phyloP scores from a whole-genome alignment of 2,329 filamentous ascomycete species.

The Didymella lethalis region DNA sequence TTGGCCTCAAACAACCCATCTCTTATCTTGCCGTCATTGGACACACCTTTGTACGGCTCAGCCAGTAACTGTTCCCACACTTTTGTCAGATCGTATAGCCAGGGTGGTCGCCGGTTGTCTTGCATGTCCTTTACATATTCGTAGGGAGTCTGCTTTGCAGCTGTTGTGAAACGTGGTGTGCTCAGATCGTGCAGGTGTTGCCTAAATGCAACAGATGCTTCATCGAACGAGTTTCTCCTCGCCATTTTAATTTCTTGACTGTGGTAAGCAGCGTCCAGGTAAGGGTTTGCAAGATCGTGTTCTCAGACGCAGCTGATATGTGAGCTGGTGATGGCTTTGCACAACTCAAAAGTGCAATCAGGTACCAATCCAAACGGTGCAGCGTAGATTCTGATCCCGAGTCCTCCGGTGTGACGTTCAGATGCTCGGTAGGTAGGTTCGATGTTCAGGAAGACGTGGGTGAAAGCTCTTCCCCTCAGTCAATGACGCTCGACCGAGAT shows the following conservation, averaged over 20 bases:
- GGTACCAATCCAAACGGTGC: neutral
- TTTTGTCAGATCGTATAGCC: constrained; percentile 60
- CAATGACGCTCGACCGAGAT: neutral
- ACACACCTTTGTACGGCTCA: constrained; percentile 76
- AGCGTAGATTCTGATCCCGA: constrained; percentile 3
- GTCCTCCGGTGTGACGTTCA: constrained; percentile 1
- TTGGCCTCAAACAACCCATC: constrained; percentile 65
- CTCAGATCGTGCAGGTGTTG: constrained; percentile 69
- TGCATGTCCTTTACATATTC: constrained; percentile 70
- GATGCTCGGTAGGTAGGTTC: constrained; percentile 1
- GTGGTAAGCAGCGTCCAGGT: neutral
- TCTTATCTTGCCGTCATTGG: constrained; percentile 68
- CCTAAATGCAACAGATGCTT: constrained; percentile 57
- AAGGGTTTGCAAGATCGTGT: too few species aligned
- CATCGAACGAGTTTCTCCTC: constrained; percentile 35
- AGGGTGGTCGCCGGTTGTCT: constrained; percentile 66
- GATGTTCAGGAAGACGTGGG: neutral
- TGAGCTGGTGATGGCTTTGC: neutral
- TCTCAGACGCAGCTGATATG: neutral
- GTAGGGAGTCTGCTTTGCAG: constrained; percentile 68
- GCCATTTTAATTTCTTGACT: constrained; percentile 18
- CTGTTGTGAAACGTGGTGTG: constrained; percentile 67
- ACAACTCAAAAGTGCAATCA: neutral
- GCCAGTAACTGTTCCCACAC: constrained; percentile 52
- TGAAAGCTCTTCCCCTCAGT: constrained; percentile 8